Percentiles rank a stretch among this genome's conserved stretches.
Conservation (phyloP, 176 grass and related monocot genomes). For the Themeda triandra region DNA sequence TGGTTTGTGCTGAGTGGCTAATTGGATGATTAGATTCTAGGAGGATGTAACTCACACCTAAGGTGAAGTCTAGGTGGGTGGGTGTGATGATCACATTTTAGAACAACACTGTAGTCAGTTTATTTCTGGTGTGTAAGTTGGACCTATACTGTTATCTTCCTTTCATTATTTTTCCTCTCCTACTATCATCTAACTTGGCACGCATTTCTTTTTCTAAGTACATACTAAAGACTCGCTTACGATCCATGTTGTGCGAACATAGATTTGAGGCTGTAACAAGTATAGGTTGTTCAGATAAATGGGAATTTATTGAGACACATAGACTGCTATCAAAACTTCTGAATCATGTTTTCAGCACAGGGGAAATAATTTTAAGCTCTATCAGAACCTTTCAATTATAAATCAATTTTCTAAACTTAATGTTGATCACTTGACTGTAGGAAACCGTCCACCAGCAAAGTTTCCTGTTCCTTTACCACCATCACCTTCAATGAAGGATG, state of each 20-base stretch:
- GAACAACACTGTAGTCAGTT: not conserved
- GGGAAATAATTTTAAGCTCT: not conserved
- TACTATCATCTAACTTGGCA: not conserved
- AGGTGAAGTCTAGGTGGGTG: not conserved
- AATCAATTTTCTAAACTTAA: constrained; percentile 8
- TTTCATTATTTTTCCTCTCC: not conserved
- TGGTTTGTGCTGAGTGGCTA: not conserved
- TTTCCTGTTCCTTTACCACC: constrained; percentile 80
- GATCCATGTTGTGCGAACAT: not conserved
- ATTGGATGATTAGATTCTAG: not conserved
- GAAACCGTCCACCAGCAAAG: constrained; percentile 78
- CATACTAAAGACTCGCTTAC: not conserved
- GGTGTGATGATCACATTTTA: not conserved
- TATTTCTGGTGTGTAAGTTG: not conserved
- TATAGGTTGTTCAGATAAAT: not conserved
- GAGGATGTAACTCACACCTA: not conserved
- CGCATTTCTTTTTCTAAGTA: not conserved
- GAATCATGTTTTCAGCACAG: not conserved
- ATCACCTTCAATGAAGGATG: constrained; percentile 64
- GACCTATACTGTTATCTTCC: not conserved
- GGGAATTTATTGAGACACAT: not conserved
- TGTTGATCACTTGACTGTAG: constrained; percentile 45
- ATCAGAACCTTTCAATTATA: not conserved
- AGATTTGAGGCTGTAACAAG: not conserved
- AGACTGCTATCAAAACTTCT: not conserved